Evolutionary conservation across 345 rosid genomes (phyloP).

Genomic region (Atalantia buxifolia): DNA sequence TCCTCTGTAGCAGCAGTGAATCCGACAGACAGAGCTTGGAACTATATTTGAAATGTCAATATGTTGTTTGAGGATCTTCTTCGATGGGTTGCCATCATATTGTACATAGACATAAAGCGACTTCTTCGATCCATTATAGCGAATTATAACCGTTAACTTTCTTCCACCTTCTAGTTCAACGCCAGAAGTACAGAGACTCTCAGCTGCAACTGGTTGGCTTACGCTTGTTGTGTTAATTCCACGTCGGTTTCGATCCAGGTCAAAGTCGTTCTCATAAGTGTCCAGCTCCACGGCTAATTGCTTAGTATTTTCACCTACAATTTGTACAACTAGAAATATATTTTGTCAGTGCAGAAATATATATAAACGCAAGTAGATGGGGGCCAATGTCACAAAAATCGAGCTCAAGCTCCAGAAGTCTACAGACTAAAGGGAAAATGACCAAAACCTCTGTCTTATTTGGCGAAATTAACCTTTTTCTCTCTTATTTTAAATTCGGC

Average conservation of each 20-base stretch:
- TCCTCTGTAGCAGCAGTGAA: slow-evolving; percentile 37
- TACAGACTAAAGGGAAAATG: too few species aligned
- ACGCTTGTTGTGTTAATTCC: slow-evolving; percentile 26
- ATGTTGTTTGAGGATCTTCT: slow-evolving; percentile 23
- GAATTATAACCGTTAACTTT: slow-evolving; percentile 15
- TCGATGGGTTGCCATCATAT: slow-evolving; percentile 21
- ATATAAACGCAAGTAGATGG: too few species aligned
- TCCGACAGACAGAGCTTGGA: slow-evolving; percentile 30
- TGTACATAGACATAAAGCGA: slow-evolving; percentile 18
- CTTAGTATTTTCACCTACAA: slow-evolving; percentile 15
- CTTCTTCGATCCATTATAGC: slow-evolving; percentile 16
- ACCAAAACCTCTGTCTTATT: too few species aligned
- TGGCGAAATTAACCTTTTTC: too few species aligned
- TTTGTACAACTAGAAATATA: too few species aligned
- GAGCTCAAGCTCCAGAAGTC: too few species aligned
- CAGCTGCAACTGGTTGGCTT: background rate
- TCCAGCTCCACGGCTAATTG: slow-evolving; percentile 40
- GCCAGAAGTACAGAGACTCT: slow-evolving; percentile 21
- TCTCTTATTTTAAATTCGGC: too few species aligned
- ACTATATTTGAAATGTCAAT: slow-evolving; percentile 19
- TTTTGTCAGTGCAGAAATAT: too few species aligned
- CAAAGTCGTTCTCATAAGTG: slow-evolving; percentile 34
- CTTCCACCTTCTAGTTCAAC: slow-evolving; percentile 36
- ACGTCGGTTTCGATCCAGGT: slow-evolving; percentile 29
- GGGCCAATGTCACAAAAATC: too few species aligned